Base-by-base conservation (phyloP, 108 stramenopile genomes). In the Nitzschia sp. region DNA sequence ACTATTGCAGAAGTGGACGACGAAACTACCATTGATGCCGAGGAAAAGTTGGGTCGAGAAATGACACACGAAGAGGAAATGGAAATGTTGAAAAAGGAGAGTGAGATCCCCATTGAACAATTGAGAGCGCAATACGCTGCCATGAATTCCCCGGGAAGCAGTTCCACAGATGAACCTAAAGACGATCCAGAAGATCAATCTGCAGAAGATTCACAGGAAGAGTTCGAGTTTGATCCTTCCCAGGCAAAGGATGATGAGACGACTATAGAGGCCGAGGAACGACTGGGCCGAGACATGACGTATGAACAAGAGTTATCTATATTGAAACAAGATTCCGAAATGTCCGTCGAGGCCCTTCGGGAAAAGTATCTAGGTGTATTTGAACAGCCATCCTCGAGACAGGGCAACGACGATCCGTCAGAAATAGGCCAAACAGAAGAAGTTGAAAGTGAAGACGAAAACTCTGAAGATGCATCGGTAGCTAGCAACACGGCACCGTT, bases 301-400 rank as follows among this genome's bases (percentile, higher is more conserved):
- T 61, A 80, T 59, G 68, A 79, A 60, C 72, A 85, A 26, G 83
- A 85, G 60, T 69, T 82, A 10, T 69, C 55, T 7, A 10, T 73
- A 15, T 58, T 83, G 9, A 66, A 85, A 37, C 40, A 57, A 20
- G 87, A 85, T 24, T 70, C 63, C 46, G 87, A 88, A 63, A 85
- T 91, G 64, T 71, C 83, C 10, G 65, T 88, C 10, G 87, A 88
- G 43, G 68, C 85, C 51, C 72, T 88, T 9, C 50, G 87, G 10
- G 78, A 66, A 44, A 83, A 80, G 83, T 85, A 88, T 42, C 29
- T 34, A 5, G 29, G 29, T 1, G 29, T 34, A 1, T 34, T 34
- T 34, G 29, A 5, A 34, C 29, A 34, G 29, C 29, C 29, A 34
- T 1, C 29, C 29, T 53, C 52, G 5, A 53, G 73, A 58, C 24